Percentiles rank a stretch among this genome's conserved stretches.
Conservation (phyloP, 179 eudicot genomes). For the Actinidia polygama region DNA sequence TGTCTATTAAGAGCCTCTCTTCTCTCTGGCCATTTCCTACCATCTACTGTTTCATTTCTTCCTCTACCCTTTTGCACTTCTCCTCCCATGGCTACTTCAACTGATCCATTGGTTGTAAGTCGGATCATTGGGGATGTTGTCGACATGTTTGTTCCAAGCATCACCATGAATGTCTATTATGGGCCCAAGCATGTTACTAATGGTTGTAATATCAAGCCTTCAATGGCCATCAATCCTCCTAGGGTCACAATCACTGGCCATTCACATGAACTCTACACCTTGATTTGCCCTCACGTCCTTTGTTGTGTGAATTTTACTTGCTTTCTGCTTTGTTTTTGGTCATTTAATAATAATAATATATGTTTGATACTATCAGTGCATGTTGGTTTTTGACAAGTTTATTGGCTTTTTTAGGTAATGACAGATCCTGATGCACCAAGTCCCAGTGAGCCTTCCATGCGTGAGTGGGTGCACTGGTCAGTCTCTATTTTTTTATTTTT, state of each 20-base stretch:
- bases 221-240: slow-evolving; percentile 16
- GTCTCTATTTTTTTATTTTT: background rate
- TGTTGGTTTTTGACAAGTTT: background rate
- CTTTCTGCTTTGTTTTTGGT: background rate
- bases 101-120: slow-evolving; percentile 10
- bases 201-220: slow-evolving; percentile 22
- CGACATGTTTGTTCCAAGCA: slow-evolving; percentile 17
- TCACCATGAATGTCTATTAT: slow-evolving; percentile 15
- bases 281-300: slow-evolving; percentile 6
- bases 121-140: slow-evolving; percentile 19
- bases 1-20: background rate
- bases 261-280: slow-evolving; percentile 12
- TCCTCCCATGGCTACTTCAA: slow-evolving; percentile 13
- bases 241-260: background rate
- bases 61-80: background rate
- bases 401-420: slow-evolving; percentile 54
- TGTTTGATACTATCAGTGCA: background rate
- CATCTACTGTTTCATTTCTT: background rate
- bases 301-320: background rate
- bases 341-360: background rate
- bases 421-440: slow-evolving; percentile 84
- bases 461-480: slow-evolving; percentile 81
- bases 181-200: slow-evolving; percentile 20
- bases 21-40: slow-evolving; percentile 1
- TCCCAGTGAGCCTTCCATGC: slow-evolving; percentile 72